A percentile compares a stretch with the other conserved stretches of the same genome.
Evolutionary conservation across 768 basidiomycete genomes (phyloP).

Genomic region (Imleria badia): DNA sequence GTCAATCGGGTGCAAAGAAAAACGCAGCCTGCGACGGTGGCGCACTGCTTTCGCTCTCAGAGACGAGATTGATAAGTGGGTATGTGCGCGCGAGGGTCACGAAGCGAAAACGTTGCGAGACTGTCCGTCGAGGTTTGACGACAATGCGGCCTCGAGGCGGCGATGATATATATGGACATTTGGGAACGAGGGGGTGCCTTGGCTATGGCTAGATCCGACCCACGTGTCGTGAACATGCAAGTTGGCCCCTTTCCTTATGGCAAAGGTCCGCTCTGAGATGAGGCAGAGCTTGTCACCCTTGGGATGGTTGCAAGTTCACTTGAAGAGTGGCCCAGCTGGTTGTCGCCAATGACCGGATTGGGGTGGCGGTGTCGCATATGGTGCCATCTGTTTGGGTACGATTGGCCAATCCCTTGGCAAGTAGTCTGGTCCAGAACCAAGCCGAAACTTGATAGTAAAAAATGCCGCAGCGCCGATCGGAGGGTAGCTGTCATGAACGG

Average conservation of each 20-base stretch:
- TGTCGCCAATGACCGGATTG: no score
- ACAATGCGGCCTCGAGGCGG: constrained; percentile 17
- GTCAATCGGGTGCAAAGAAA: constrained; percentile 8
- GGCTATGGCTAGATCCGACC: background rate
- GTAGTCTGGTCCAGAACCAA: background rate
- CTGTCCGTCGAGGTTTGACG: constrained; percentile 9
- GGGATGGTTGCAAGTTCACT: no score
- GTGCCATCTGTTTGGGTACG: no score
- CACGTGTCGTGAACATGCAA: constrained; percentile 7
- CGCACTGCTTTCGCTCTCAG: constrained; percentile 12
- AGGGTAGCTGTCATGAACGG: background rate
- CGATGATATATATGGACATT: constrained; percentile 11
- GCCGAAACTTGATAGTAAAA: background rate
- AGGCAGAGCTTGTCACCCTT: no score
- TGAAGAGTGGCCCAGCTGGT: no score
- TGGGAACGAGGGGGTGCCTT: background rate
- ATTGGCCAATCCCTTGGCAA: no score
- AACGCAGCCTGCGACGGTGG: constrained; percentile 9
- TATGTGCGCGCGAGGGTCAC: background rate
- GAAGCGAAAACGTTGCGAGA: constrained; percentile 14
- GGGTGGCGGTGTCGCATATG: no score
- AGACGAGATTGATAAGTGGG: constrained; percentile 4
- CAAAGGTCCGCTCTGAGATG: no score
- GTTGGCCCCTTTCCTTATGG: background rate
- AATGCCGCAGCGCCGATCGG: constrained; percentile 1